Base-by-base conservation (phyloP, 306 rosid species). In the Rosa rugosa region DNA sequence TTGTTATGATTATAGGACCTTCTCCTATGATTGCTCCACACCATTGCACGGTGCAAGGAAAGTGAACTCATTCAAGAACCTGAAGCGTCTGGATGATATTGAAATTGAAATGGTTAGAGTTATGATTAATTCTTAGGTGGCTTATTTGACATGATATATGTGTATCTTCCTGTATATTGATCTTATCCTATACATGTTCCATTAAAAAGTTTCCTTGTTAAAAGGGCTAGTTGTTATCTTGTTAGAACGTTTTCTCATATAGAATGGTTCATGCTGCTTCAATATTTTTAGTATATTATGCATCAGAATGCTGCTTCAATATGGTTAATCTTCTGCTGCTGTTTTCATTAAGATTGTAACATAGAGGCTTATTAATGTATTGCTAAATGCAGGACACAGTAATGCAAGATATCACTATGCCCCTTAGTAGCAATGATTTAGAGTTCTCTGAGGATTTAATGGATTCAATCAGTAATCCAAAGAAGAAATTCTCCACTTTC, bases 71-170 rank as follows among this genome's bases (percentile, higher is more conserved):
- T 76, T 87, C 17, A 86, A 81, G 81, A 86, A 83, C 54, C 51
- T 45, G 75, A 82, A 84, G 80, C 56, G 54, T 74, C 66, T 85
- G 86, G 91, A 83, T 76, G 96, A 86, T 77, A 69, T 94, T 79
- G 90, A 85, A 73, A 87, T 83, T 71, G 97, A 91, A 80, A 80
- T 82, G 87, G 97, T 94, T 67, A 84, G 86, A 74, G 74, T 85
- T 45, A 79, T 77, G 31, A 18, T 34, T 1, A 75, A 46, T 74
- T 49, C n/a, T 25, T 22, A 60, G 75, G 34, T 11, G 50, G 69
- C 36, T 62, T 60, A 22, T 50, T 41, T 6, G 34, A 51, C 11
- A 6, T 36, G 42, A 38, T 20, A 11, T 16, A 16, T 18, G 57
- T 25, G 0, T 22, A 45, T 54, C 73, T 69, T 50, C 71, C n/a